phyloP scores from a whole-genome alignment of 495 filamentous ascomycete genomes.

The Friedmanniomyces endolithicus region DNA sequence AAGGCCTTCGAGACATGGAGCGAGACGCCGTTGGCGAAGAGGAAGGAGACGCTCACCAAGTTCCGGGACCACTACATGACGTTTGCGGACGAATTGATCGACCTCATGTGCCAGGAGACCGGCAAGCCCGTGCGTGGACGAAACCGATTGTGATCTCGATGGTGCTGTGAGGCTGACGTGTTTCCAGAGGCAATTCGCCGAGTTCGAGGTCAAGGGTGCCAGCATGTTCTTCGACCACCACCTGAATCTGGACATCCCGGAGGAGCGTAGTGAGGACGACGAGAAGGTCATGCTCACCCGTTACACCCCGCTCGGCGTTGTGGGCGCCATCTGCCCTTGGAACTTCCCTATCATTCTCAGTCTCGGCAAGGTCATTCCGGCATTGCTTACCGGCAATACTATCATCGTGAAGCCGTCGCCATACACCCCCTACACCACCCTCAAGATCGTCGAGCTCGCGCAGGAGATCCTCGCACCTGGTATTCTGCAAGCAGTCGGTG shows the following conservation, averaged over 20 bases:
- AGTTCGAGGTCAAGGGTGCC: slow-evolving; percentile 14
- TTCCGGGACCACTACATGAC: slow-evolving; percentile 38
- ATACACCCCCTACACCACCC: slow-evolving; percentile 52
- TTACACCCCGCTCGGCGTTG: slow-evolving; percentile 28
- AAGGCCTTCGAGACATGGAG: slow-evolving; percentile 43
- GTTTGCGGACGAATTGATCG: slow-evolving; percentile 36
- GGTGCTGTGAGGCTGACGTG: neutral
- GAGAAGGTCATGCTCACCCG: slow-evolving; percentile 26
- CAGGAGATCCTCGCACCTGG: slow-evolving; percentile 51
- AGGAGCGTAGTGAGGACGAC: slow-evolving; percentile 31
- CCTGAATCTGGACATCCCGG: slow-evolving; percentile 26
- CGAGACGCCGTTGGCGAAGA: slow-evolving; percentile 38
- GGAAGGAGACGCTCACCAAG: slow-evolving; percentile 42
- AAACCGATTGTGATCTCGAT: neutral
- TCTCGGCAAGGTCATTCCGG: slow-evolving; percentile 23
- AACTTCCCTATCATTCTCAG: slow-evolving; percentile 36
- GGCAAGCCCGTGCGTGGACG: slow-evolving; percentile 42
- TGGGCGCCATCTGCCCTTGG: slow-evolving; percentile 41
- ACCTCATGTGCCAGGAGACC: slow-evolving; percentile 42
- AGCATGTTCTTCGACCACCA: slow-evolving; percentile 19
- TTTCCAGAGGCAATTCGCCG: slow-evolving; percentile 15
- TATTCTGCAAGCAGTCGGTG: slow-evolving; percentile 54
- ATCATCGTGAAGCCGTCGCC: slow-evolving; percentile 50
- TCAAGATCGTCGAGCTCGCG: slow-evolving; percentile 52
- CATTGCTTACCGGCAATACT: slow-evolving; percentile 45